phyloP scores from a whole-genome alignment of 2,329 filamentous ascomycete species.

The Phyllosticta citrichinensis region DNA sequence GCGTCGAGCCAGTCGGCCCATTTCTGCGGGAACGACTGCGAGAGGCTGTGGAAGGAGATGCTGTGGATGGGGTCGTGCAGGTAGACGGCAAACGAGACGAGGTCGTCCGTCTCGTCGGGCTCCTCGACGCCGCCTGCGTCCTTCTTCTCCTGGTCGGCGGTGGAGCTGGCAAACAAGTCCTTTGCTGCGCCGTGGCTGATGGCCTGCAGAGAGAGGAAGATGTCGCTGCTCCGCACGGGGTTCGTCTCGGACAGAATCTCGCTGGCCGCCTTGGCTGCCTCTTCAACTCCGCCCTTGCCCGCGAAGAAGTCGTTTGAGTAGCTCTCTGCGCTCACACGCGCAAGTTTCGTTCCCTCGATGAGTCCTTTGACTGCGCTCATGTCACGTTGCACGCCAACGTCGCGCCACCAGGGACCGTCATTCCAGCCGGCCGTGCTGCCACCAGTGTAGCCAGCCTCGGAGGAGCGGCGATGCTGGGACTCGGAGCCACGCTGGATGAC shows the following conservation, averaged over 20 bases:
- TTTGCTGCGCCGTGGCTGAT: conserved; percentile 53
- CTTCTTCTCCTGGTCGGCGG: conserved; percentile 50
- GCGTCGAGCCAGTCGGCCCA: conserved; percentile 91
- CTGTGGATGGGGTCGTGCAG: conserved; percentile 83
- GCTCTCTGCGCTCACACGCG: conserved; percentile 76
- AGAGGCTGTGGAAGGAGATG: conserved; percentile 75
- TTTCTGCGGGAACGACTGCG: conserved; percentile 70
- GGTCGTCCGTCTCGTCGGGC: conserved; percentile 50
- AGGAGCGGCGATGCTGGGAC: conserved; percentile 57
- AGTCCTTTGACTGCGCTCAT: conserved; percentile 72
- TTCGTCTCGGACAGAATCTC: conserved; percentile 74
- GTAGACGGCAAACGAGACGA: conserved; percentile 66
- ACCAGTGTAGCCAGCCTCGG: conserved; percentile 47
- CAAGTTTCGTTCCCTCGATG: conserved; percentile 82
- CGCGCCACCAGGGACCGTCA: conserved; percentile 95
- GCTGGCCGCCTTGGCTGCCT: conserved; percentile 68
- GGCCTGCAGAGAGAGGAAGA: conserved; percentile 93
- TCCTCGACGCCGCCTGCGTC: conserved; percentile 42
- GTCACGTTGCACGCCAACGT: conserved; percentile 57
- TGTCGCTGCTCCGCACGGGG: conserved; percentile 82
- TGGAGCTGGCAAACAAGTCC: conserved; percentile 55
- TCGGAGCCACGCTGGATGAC: conserved; percentile 92
- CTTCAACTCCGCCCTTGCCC: conserved; percentile 65
- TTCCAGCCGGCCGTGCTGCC: conserved; percentile 58
- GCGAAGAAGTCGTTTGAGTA: conserved; percentile 82